A percentile compares a stretch with the other conserved stretches of the same genome.
phyloP scores from a whole-genome alignment of 768 basidiomycete species.

The Collybia mongolica region DNA sequence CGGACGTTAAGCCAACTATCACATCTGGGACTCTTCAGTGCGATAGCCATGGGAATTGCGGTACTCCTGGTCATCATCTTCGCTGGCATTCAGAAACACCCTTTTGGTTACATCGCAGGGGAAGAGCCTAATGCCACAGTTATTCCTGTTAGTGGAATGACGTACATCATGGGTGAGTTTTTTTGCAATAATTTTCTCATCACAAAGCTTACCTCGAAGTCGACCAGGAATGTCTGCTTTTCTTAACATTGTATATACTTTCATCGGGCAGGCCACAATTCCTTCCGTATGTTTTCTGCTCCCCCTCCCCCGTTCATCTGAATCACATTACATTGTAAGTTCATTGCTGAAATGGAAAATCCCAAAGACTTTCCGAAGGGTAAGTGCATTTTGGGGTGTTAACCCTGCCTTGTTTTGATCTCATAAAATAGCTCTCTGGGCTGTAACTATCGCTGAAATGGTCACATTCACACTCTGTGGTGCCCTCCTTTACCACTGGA shows the following conservation, averaged over 20 bases:
- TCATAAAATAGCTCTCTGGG: constrained; percentile 34
- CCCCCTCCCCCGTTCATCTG: not conserved
- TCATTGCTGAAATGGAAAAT: constrained; percentile 48
- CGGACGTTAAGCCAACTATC: constrained; percentile 43
- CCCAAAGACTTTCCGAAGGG: constrained; percentile 46
- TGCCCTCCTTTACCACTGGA: constrained; percentile 40
- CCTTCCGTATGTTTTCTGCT: constrained; percentile 28
- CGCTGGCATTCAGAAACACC: constrained; percentile 37
- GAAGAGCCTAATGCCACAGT: constrained; percentile 34
- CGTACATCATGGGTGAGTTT: constrained; percentile 33
- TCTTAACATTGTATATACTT: constrained; percentile 44
- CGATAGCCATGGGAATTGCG: constrained; percentile 45
- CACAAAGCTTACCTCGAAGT: not conserved
- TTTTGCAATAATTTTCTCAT: not conserved
- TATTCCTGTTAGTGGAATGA: constrained; percentile 35
- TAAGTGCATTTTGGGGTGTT: constrained; percentile 3
- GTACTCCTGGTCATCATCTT: constrained; percentile 42
- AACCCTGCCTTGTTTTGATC: not conserved
- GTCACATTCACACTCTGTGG: constrained; percentile 42
- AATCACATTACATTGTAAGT: constrained; percentile 16
- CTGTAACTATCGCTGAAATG: constrained; percentile 40
- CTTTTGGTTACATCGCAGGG: constrained; percentile 36
- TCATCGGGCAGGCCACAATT: constrained; percentile 43
- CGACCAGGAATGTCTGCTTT: constrained; percentile 40
- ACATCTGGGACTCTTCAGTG: constrained; percentile 37